Evolutionary conservation across 805 yeast genomes (phyloP), one percentile per base, ranked within the genome.

Genomic region (Metschnikowia kunwiensis): DNA sequence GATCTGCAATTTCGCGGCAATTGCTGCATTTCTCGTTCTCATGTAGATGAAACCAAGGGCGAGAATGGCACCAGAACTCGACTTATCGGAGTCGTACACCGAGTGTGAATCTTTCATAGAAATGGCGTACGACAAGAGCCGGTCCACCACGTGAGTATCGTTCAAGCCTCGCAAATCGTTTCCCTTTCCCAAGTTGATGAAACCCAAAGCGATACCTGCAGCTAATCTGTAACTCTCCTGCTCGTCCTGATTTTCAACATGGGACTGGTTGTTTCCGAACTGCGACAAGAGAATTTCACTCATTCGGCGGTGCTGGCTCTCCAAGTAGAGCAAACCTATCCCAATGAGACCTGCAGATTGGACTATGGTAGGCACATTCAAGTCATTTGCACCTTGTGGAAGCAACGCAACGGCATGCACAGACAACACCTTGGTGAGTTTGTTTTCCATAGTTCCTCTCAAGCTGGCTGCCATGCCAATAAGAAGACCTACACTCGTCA

Each of bases 281-380:
- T 91, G 96, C 0, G 83, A 70, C 13, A 84, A 60, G 27, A 89
- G 63, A 23, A 86, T 75, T 41, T 84, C 93, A 38, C 89, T 81
- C 88, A 91, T 85, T 47, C 94, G 70, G 30, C 95, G 73, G 54
- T 88, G 95, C 44, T 80, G 88, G 5, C 87, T 76, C 34, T 76
- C 84, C 34, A 79, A 63, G 51, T 87, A 89, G 5, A 94, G 65
- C 36, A 94, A 64, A 0, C 98, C 99, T 38, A 93, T 77, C 0
- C 97, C 96, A 32, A 93, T 65, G 19, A 91, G 57, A 0, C 97
- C 97, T 0, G 97, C 96, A 0, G 95, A 78, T 57, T 93, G 97
- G 6, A 91, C 95, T 8, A 79, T 72, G 1, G 78, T 64, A 2
- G 86, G 77, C 6, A 94, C 95, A 57, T 91, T 86, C 50, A 93